Base-by-base conservation (phyloP, 176 grass and related monocot genomes). In the Panicum miliaceum region DNA sequence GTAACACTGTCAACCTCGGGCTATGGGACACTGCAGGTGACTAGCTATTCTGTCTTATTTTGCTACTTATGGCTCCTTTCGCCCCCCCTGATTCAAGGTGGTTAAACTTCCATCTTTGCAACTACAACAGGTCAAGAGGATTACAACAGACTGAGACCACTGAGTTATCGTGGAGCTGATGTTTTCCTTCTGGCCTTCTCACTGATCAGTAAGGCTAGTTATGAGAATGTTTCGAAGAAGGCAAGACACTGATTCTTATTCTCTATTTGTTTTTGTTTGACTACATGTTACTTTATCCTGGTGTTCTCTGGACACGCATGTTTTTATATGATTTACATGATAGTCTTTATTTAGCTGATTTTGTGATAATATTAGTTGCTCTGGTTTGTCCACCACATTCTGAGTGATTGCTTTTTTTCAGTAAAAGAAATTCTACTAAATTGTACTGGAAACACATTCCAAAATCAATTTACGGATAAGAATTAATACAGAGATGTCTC, bases 171-270 rank as follows among this genome's bases (percentile, higher is more conserved):
- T 81, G 92, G 92, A 71, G 92, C 92, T 48, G 92, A 94, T 69
- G 89, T 94, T 84, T 94, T 94, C 69, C 89, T 91, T 80, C 89
- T 94, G 84, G 89, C 92, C 59, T 94, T 94, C 84, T 94, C 92
- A 34, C 89, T 94, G 35, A 94, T 94, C 78, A 94, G 92, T 62
- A 94, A 94, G 84, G 92, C 92, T 58, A 94, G 89, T 42, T 94
- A 94, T 60, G 89, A 89, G 81, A 94, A 94, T 82, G 92, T 94
- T 86, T 90, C 92, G 7, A 94, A 91, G 89, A 94, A 94, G 92
- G 92, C 64, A 91, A 91, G 89, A 47, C n/a, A 41, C 38, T 63
- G 1, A 67, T 70, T 43, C 71, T 73, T 22, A 26, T 45, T 84
- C 66, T 78, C 5, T 70, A 36, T 79, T 70, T 18, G 5, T 20